Evolutionary conservation across 768 basidiomycete species (phyloP).

Genomic region (Mycena vulgaris): DNA sequence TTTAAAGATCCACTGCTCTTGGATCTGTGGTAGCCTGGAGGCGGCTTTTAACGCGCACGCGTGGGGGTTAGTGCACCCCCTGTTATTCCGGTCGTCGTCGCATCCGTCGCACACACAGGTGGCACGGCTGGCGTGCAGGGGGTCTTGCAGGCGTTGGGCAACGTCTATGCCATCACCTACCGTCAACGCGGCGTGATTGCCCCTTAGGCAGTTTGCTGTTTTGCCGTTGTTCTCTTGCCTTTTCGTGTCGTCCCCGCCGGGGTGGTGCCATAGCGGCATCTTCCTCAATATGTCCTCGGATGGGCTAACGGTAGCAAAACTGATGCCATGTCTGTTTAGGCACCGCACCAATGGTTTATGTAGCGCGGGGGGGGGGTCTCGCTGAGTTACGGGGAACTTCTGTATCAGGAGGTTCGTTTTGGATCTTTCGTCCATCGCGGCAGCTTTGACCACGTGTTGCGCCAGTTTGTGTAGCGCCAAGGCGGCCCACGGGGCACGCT

Average conservation of each 20-base stretch:
- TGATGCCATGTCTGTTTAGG: conserved; percentile 23
- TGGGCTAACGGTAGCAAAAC: not conserved
- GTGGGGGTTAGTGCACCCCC: conserved; percentile 24
- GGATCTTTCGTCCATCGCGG: too few species aligned
- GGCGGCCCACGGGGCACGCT: not conserved
- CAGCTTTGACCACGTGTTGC: too few species aligned
- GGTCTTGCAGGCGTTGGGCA: not conserved
- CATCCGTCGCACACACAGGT: conserved; percentile 21
- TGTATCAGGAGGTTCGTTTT: too few species aligned
- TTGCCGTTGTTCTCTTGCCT: conserved; percentile 18
- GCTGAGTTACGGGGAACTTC: not conserved
- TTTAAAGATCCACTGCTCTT: conserved; percentile 12
- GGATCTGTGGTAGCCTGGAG: not conserved
- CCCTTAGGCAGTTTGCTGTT: conserved; percentile 5
- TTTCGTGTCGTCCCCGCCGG: not conserved
- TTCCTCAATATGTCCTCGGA: not conserved
- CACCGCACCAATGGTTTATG: not conserved
- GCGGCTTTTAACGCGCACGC: conserved; percentile 7
- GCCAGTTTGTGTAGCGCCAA: too few species aligned
- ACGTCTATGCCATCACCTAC: conserved; percentile 22
- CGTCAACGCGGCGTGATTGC: not conserved
- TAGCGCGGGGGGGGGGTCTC: not conserved
- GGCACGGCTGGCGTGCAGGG: not conserved
- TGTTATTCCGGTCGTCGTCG: not conserved
- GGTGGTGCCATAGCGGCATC: conserved; percentile 35